Evolutionary conservation across 2,329 filamentous ascomycete genomes (phyloP).

Genomic region (Chaetomiaceae sp.): DNA sequence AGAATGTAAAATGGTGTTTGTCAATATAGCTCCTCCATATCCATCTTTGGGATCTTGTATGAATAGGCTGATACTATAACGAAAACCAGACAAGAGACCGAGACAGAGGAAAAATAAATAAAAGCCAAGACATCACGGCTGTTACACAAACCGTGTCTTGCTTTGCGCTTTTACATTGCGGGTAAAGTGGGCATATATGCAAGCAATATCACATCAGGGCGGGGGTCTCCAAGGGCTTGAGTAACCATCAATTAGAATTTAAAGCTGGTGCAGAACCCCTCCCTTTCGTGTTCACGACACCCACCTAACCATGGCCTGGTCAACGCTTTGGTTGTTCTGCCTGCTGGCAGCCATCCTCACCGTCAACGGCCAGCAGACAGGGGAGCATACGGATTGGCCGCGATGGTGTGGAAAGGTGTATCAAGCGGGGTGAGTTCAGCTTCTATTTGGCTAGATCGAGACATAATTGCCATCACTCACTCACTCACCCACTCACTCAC

Average conservation of each 20-base stretch:
- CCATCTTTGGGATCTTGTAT: constrained; percentile 14
- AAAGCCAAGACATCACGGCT: too few species aligned
- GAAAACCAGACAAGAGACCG: too few species aligned
- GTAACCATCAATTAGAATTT: background rate
- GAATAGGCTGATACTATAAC: too few species aligned
- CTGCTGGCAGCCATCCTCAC: constrained; percentile 5
- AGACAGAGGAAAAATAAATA: too few species aligned
- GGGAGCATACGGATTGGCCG: constrained; percentile 40
- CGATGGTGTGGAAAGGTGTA: constrained; percentile 48
- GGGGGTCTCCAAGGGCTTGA: background rate
- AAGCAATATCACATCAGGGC: background rate
- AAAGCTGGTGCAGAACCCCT: background rate
- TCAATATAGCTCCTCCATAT: constrained; percentile 26
- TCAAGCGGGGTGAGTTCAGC: constrained; percentile 37
- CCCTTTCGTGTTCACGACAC: background rate
- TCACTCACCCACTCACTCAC: too few species aligned
- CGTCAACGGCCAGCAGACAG: constrained; percentile 32
- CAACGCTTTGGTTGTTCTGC: constrained; percentile 7
- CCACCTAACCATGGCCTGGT: constrained; percentile 22
- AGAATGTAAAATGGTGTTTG: constrained; percentile 42
- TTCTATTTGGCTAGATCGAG: too few species aligned
- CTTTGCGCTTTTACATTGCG: background rate
- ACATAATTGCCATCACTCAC: too few species aligned
- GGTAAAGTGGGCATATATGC: constrained; percentile 11
- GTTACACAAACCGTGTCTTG: background rate